These are phyloP conservation scores for Calocybe cyanea DNA, from an alignment of 768 basidiomycete species.

Conservation along the genomic window DNA sequence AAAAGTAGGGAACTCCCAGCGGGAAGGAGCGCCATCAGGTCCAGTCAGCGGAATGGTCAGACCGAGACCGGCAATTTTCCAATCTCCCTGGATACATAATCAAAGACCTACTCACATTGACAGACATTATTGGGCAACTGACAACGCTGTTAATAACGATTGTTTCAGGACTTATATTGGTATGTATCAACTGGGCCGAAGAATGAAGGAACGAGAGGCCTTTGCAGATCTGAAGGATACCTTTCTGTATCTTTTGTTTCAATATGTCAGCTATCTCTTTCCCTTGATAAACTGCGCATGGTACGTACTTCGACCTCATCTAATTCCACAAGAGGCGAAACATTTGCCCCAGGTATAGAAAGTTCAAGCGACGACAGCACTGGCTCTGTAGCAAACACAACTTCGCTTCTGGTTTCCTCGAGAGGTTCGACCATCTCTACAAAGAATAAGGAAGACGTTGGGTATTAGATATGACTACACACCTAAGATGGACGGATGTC, in stretches of 20 bases:
- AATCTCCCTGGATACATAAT: constrained; percentile 72
- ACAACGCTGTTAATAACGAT: constrained; percentile 89
- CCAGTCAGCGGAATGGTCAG: constrained; percentile 74
- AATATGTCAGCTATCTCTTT: constrained; percentile 9
- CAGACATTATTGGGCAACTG: constrained; percentile 22
- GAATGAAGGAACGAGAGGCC: constrained; percentile 88
- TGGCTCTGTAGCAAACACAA: constrained; percentile 93
- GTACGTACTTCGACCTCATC: constrained; percentile 91
- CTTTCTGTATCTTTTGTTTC: constrained; percentile 81
- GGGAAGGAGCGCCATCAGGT: constrained; percentile 66
- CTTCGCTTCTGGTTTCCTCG: constrained; percentile 85
- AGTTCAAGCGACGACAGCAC: constrained; percentile 78
- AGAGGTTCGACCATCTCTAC: constrained; percentile 96
- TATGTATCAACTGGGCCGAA: constrained; percentile 88
- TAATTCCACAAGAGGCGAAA: constrained; percentile 66
- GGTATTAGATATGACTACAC: constrained; percentile 9
- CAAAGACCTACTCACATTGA: background rate
- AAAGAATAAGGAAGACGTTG: constrained; percentile 2
- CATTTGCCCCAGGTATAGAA: constrained; percentile 61
- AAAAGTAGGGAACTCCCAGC: constrained; percentile 89
- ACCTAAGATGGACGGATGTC: constrained; percentile 94
- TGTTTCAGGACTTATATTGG: constrained; percentile 83
- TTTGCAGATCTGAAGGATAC: constrained; percentile 89
- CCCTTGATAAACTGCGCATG: constrained; percentile 12
- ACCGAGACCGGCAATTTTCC: constrained; percentile 93